Conservation (phyloP, 306 rosid genomes). For the Rubus parviflorus region DNA sequence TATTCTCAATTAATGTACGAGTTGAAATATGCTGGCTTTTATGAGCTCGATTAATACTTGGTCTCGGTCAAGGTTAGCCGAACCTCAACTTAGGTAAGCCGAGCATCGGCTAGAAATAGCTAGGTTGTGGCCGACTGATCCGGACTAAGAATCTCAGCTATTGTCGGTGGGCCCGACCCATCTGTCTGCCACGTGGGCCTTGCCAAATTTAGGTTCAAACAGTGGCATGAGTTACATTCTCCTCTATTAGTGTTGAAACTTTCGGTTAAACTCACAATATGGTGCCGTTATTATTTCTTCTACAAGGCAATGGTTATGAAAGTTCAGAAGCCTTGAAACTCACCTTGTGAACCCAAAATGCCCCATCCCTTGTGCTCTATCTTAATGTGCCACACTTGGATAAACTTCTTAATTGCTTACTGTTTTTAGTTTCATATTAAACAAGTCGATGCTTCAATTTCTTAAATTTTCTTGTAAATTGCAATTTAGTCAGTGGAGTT, state of each 20-base stretch:
- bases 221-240: neutral
- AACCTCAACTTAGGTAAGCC: too few species aligned
- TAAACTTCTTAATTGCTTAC: slow-evolving; percentile 6
- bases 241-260: neutral
- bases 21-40: too few species aligned
- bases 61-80: too few species aligned
- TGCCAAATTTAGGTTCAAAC: too few species aligned
- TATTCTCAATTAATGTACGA: too few species aligned
- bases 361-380: neutral
- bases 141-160: too few species aligned
- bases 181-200: too few species aligned
- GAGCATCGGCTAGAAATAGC: too few species aligned
- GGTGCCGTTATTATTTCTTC: neutral
- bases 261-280: neutral
- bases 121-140: too few species aligned
- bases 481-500: neutral
- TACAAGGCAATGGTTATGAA: neutral
- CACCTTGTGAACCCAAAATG: neutral
- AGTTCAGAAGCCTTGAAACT: neutral
- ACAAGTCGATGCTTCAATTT: neutral
- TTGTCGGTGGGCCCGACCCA: too few species aligned
- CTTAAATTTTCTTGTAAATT: slow-evolving; percentile 3
- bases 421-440: neutral
- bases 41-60: too few species aligned
- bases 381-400: neutral